These are phyloP conservation scores for Pisolithus marmoratus DNA, from an alignment of 768 basidiomycete species.

Conservation along the genomic window DNA sequence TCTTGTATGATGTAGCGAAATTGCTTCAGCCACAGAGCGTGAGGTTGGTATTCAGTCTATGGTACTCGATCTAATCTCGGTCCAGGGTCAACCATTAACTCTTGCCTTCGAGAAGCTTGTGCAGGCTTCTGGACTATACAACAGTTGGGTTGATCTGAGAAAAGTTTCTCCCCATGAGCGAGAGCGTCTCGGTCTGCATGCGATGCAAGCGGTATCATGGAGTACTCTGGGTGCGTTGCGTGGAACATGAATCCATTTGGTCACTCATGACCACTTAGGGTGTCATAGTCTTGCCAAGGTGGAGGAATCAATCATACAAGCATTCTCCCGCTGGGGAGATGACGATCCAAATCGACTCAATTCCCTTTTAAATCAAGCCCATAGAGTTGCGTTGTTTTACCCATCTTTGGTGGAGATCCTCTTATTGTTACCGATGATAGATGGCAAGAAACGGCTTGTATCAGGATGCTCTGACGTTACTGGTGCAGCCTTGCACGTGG, in stretches of 20 bases:
- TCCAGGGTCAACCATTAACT: conserved; percentile 64
- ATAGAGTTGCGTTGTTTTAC: conserved; percentile 42
- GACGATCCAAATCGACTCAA: conserved; percentile 59
- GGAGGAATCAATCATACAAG: conserved; percentile 65
- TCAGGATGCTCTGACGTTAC: conserved; percentile 50
- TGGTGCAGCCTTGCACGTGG: conserved; percentile 71
- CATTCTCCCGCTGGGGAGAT: conserved; percentile 54
- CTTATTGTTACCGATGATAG: conserved; percentile 29
- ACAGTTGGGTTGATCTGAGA: conserved; percentile 64
- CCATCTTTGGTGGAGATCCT: conserved; percentile 8
- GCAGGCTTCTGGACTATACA: conserved; percentile 62
- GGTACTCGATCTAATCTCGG: conserved; percentile 1
- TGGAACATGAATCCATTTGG: neutral
- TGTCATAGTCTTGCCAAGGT: conserved; percentile 58
- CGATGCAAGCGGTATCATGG: conserved; percentile 73
- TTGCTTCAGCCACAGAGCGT: conserved; percentile 65
- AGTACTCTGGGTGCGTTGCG: conserved; percentile 49
- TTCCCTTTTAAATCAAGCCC: conserved; percentile 59
- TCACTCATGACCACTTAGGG: conserved; percentile 37
- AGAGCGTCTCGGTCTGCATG: conserved; percentile 69
- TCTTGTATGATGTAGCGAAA: conserved; percentile 73
- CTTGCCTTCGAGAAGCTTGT: conserved; percentile 64
- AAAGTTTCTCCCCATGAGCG: conserved; percentile 42
- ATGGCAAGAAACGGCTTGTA: conserved; percentile 66
- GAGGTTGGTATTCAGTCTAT: conserved; percentile 9